Conservation (phyloP, 2,329 filamentous ascomycete genomes). For the Aureobasidium sp. region DNA sequence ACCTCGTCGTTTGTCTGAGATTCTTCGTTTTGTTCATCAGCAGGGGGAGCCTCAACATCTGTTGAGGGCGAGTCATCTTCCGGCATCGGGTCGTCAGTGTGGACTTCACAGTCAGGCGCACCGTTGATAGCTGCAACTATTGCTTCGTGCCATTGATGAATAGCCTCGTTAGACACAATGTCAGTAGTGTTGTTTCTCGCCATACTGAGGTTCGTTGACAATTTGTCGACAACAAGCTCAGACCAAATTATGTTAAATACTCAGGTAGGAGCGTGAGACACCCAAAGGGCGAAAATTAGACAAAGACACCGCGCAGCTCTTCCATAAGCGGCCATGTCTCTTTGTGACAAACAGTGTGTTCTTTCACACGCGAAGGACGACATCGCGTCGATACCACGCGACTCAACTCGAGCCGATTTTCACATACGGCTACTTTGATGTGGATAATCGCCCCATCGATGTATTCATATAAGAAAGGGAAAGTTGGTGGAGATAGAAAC, state of each 20-base stretch:
- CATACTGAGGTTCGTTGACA: background rate
- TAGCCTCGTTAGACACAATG: background rate
- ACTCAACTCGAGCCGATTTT: background rate
- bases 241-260: background rate
- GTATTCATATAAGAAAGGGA: background rate
- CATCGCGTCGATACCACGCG: background rate
- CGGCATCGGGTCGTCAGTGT: no score
- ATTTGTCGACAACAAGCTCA: background rate
- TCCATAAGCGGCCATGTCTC: background rate
- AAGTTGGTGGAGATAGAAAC: background rate
- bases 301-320: background rate
- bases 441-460: background rate
- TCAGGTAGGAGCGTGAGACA: background rate
- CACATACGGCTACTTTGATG: background rate
- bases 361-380: background rate
- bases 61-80: no score
- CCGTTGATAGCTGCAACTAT: no score
- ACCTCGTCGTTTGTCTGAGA: background rate
- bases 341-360: background rate
- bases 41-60: no score
- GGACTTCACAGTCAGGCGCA: no score
- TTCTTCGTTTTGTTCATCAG: no score
- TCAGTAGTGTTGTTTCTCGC: background rate
- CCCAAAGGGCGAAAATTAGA: background rate
- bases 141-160: no score